phyloP scores from a whole-genome alignment of 2,329 filamentous ascomycete species.

The Colletotrichum paranaense region DNA sequence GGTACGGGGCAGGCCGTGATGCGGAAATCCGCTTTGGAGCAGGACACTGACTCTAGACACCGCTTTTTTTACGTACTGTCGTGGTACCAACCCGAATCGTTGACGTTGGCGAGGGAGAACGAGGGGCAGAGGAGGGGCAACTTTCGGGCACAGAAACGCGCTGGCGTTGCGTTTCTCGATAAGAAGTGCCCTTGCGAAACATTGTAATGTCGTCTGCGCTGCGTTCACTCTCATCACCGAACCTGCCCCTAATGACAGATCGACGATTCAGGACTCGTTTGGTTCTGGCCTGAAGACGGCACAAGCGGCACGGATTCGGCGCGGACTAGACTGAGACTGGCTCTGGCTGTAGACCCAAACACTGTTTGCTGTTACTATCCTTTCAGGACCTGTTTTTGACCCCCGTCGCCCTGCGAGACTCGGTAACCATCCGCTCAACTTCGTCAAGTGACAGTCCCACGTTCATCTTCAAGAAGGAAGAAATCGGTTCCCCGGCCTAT shows the following conservation, averaged over 20 bases:
- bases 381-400: constrained; percentile 1
- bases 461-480: constrained; percentile 15
- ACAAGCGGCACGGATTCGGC: constrained; percentile 5
- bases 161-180: not conserved
- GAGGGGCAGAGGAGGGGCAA: constrained; percentile 5
- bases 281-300: constrained; percentile 5
- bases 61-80: constrained; percentile 22
- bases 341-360: not conserved
- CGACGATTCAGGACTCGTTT: not conserved
- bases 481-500: constrained; percentile 18
- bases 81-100: not conserved
- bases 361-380: not conserved
- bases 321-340: not conserved
- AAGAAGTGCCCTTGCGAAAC: not conserved
- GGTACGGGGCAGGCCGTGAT: not conserved
- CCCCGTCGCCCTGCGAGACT: constrained; percentile 5
- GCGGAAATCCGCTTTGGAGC: constrained; percentile 25
- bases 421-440: constrained; percentile 17
- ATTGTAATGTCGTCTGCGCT: not conserved
- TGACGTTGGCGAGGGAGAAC: not conserved
- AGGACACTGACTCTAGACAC: constrained; percentile 27
- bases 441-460: constrained; percentile 25
- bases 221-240: not conserved
- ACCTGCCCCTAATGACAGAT: not conserved
- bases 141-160: not conserved